phyloP scores from a whole-genome alignment of 2,329 filamentous ascomycete genomes.

The Alternaria panax region DNA sequence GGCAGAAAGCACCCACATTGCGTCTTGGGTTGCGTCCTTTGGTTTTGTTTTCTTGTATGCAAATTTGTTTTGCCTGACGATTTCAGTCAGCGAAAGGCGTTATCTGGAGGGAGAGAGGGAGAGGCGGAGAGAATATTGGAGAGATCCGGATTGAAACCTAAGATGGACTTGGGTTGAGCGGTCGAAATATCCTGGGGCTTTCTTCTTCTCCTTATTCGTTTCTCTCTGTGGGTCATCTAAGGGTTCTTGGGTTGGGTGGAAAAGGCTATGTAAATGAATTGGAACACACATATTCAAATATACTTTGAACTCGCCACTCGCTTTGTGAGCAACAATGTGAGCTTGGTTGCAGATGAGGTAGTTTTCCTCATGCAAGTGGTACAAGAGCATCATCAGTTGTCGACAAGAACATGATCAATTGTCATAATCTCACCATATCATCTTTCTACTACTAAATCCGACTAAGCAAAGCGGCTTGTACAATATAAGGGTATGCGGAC shows the following conservation, averaged over 20 bases:
- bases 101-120: background rate
- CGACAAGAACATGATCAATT: no score
- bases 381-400: no score
- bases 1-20: conserved; percentile 8
- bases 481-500: no score
- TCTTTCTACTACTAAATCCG: background rate
- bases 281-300: conserved; percentile 8
- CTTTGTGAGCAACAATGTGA: background rate
- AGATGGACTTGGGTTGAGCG: background rate
- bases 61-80: conserved; percentile 8
- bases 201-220: background rate
- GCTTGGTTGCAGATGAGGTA: no score
- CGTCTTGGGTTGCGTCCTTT: conserved; percentile 6
- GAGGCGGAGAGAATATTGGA: background rate
- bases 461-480: background rate
- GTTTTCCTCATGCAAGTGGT: no score
- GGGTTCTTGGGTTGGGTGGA: background rate
- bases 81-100: conserved; percentile 8
- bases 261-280: conserved; percentile 17
- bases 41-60: background rate
- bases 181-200: conserved; percentile 1
- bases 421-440: background rate
- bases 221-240: background rate
- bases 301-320: background rate
- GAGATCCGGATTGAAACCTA: background rate